A percentile compares a stretch with the other conserved stretches of the same genome.
Evolutionary conservation across 345 rosid species (phyloP).

Genomic region (Rubroshorea leprosula): DNA sequence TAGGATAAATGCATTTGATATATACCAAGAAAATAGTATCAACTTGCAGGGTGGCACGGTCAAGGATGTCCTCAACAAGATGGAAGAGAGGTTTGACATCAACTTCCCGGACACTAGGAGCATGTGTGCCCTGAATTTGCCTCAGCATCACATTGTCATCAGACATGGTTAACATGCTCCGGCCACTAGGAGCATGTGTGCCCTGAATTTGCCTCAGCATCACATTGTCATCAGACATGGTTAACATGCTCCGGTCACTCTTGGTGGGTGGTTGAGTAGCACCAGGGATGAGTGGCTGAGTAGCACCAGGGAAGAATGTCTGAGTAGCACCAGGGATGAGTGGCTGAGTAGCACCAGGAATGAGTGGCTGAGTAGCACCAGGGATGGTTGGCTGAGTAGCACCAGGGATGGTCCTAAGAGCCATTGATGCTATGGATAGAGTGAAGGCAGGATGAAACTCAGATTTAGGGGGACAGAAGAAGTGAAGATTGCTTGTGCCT

Average conservation of each 20-base stretch:
- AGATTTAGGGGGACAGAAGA: background rate
- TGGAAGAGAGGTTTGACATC: constrained; percentile 36
- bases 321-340: too few species aligned
- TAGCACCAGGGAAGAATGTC: too few species aligned
- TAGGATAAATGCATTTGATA: background rate
- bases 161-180: constrained; percentile 32
- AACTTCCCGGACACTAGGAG: constrained; percentile 47
- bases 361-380: too few species aligned
- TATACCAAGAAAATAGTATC: constrained; percentile 26
- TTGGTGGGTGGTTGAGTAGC: too few species aligned
- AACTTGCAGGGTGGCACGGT: constrained; percentile 25
- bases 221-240: constrained; percentile 46
- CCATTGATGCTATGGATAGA: background rate
- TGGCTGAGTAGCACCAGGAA: too few species aligned
- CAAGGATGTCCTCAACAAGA: constrained; percentile 45
- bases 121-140: constrained; percentile 54
- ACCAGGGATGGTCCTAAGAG: background rate
- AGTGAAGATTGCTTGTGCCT: constrained; percentile 10
- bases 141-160: constrained; percentile 53
- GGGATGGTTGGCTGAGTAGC: constrained; percentile 17
- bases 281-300: too few species aligned
- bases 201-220: constrained; percentile 51
- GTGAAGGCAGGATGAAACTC: background rate
- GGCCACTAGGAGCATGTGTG: constrained; percentile 17
- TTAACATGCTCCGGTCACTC: constrained; percentile 25